Evolutionary conservation across 768 basidiomycete species (phyloP), one percentile per base, ranked within the genome.

Genomic region (Suillus tomentosus): DNA sequence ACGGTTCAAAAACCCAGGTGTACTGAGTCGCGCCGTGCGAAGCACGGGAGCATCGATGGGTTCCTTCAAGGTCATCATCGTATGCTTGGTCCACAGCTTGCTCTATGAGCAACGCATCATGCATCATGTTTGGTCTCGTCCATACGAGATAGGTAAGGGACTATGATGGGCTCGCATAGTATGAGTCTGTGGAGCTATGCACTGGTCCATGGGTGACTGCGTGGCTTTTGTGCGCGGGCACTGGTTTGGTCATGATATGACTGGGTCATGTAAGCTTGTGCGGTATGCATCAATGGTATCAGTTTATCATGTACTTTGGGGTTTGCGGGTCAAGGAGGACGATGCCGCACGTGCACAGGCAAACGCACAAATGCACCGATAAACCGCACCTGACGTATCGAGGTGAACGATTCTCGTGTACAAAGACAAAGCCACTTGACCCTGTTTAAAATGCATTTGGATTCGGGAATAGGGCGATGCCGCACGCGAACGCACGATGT

Each of bases 11-110:
- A 36, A 8, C 55, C 14, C 55, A 36, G 22, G 36, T 36, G 37
- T 13, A 64, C 47, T 34, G 63, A 42, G 42, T 50, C 47, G 54
- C n/a, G 39, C 34, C 64, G 53, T 63, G 42, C 42, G 47, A 27
- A 8, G 63, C 53, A 34, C 53, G 53, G 51, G 39, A 47, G 42
- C 63, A 57, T 51, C 64, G 63, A 64, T 57, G 65, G 27, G 36
- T 34, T 37, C 56, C 55, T 6, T 19, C 9, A 36, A 37, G 37
- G 56, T 22, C 34, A 55, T 43, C 40, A 43, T 63, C 56, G 15
- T 58, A 59, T 63, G 34, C 56, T 57, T 27, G 17, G 43, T 22
- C 14, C 55, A 59, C 36, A 42, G 37, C 55, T 63, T 51, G 62
- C 39, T 15, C 42, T 7, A n/a, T 9, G 43, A 47, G 17, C 39